Evolutionary conservation across 768 basidiomycete genomes (phyloP).

Genomic region (Boletus speciosus): DNA sequence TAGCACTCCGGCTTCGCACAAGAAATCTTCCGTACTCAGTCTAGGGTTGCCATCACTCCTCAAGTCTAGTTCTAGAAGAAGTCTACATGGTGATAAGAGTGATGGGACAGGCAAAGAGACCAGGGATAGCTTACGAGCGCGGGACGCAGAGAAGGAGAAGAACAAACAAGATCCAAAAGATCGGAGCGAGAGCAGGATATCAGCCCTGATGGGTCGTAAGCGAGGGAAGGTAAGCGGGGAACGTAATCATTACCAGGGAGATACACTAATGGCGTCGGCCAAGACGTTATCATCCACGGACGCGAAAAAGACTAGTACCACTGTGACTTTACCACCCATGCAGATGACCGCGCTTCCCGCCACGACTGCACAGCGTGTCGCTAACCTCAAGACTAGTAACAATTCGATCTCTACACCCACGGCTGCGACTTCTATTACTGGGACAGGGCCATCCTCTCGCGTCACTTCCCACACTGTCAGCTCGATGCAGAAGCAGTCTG

Average conservation of each 20-base stretch:
- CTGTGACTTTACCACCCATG: slow-evolving; percentile 81
- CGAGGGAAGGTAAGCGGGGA: slow-evolving; percentile 76
- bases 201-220: slow-evolving; percentile 82
- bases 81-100: slow-evolving; percentile 60
- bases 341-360: slow-evolving; percentile 84
- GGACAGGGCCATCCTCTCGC: slow-evolving; percentile 51
- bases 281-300: slow-evolving; percentile 85
- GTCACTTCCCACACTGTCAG: slow-evolving; percentile 80
- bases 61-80: slow-evolving; percentile 82
- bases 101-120: slow-evolving; percentile 45
- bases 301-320: slow-evolving; percentile 66
- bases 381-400: slow-evolving; percentile 62
- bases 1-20: slow-evolving; percentile 59
- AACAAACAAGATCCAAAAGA: slow-evolving; percentile 79
- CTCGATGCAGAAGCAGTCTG: slow-evolving; percentile 85
- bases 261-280: slow-evolving; percentile 9
- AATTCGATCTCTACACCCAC: slow-evolving; percentile 45
- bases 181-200: slow-evolving; percentile 86
- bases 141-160: slow-evolving; percentile 44
- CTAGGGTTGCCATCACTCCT: slow-evolving; percentile 78
- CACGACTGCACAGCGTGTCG: slow-evolving; percentile 79
- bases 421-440: slow-evolving; percentile 38
- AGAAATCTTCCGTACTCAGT: slow-evolving; percentile 81
- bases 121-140: slow-evolving; percentile 49
- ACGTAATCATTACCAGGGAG: background rate